Conservation (phyloP, 2,329 filamentous ascomycete species). For the Neofusicoccum laricinum region DNA sequence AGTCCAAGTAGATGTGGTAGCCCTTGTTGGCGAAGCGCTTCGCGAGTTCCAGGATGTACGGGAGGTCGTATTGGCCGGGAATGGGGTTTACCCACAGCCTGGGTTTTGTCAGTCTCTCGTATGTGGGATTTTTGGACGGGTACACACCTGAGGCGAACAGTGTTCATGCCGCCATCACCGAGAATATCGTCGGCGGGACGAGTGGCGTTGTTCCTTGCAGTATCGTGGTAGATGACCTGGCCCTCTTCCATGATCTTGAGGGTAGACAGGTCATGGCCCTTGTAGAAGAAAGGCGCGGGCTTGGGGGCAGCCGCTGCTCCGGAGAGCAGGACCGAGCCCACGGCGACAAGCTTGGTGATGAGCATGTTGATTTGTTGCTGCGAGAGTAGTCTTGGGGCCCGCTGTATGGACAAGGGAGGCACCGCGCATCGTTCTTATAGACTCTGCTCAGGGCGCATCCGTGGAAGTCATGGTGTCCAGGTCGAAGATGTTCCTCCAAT, state of each 20-base stretch:
- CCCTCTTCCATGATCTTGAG: slow-evolving; percentile 11
- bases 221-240: slow-evolving; percentile 30
- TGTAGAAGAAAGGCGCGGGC: slow-evolving; percentile 13
- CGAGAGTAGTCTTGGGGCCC: background rate
- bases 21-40: slow-evolving; percentile 62
- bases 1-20: slow-evolving; percentile 58
- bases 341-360: background rate
- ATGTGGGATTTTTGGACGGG: background rate
- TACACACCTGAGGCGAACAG: slow-evolving; percentile 5
- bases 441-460: background rate
- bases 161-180: slow-evolving; percentile 15
- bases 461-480: background rate
- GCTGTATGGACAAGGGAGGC: background rate
- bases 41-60: slow-evolving; percentile 67
- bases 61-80: slow-evolving; percentile 64
- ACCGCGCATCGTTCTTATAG: background rate
- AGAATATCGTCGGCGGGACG: slow-evolving; percentile 21
- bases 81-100: slow-evolving; percentile 57
- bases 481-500: slow-evolving; percentile 4
- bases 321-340: background rate
- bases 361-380: background rate
- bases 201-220: slow-evolving; percentile 31
- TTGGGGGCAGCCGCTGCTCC: background rate
- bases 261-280: slow-evolving; percentile 12
- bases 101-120: slow-evolving; percentile 20